Evolutionary conservation across 106 monocot species (phyloP), one percentile per base, ranked within the genome.

Genomic region (Chionographis japonica): DNA sequence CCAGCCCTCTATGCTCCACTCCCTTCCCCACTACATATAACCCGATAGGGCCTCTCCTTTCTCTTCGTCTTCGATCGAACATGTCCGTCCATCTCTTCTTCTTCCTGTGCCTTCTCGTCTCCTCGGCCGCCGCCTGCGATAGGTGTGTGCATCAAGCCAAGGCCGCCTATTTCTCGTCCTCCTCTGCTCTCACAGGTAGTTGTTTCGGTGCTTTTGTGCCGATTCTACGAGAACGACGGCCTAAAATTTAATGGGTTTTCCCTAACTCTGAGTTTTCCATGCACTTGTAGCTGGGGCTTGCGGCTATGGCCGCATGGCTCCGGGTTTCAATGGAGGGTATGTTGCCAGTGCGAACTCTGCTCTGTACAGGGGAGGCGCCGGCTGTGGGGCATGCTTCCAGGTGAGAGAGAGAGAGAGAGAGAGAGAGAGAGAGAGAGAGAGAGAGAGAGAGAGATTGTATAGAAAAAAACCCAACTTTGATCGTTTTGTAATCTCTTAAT

Each of bases 381-480:
- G 85, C 37, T 94, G 94, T 53, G 94, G 94, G 40, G 82, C 59
- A 2, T 94, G 94, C 50, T 94, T 83, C 54, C 94, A 90, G 79
- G 90, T 90, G 0, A 27, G 27, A 27, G 27, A 27, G 27, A 27
- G n/a, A n/a, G n/a, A n/a, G n/a, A n/a, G n/a, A n/a, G n/a, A n/a
- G n/a, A n/a, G n/a, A n/a, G n/a, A n/a, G n/a, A n/a, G n/a, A n/a
- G n/a, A n/a, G n/a, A n/a, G n/a, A n/a, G n/a, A n/a, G n/a, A n/a
- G n/a, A n/a, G 27, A 27, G 27, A 27, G 27, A 27, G 27, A 27
- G 27, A 27, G 27, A 27, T 27, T 27, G 27, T 27, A 27, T 27
- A 27, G 27, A 27, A 27, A 27, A 27, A 27, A 27, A 27, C 27
- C 27, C 27, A 27, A 27, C 27, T 27, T 27, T 27, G 27, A 0